Evolutionary conservation across 306 rosid genomes (phyloP).

Genomic region (Geum urbanum): DNA sequence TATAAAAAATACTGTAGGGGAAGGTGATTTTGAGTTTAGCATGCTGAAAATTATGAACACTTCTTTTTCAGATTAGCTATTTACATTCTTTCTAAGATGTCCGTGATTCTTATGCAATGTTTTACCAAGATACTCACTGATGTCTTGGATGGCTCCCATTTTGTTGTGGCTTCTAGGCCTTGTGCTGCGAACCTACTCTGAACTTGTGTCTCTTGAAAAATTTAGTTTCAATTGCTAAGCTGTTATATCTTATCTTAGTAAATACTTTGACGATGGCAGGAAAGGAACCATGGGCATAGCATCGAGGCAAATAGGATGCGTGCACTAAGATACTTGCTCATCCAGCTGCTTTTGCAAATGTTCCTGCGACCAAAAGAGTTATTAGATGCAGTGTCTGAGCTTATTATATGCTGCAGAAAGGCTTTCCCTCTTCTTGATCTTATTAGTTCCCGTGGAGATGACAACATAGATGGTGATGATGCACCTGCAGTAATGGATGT

Average conservation of each 20-base stretch:
- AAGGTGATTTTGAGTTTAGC: background rate
- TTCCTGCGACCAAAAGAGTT: slow-evolving; percentile 78
- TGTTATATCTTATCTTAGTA: slow-evolving; percentile 4
- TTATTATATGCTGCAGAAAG: slow-evolving; percentile 75
- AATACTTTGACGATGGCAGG: slow-evolving; percentile 44
- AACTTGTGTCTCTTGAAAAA: background rate
- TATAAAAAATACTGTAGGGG: background rate
- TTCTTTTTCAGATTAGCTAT: no score
- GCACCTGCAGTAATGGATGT: slow-evolving; percentile 79
- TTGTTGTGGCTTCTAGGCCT: background rate
- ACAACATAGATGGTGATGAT: slow-evolving; percentile 48
- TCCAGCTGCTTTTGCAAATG: slow-evolving; percentile 83
- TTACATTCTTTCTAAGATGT: no score
- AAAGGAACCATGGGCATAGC: slow-evolving; percentile 50
- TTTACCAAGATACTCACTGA: no score
- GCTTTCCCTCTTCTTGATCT: slow-evolving; percentile 56
- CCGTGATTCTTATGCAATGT: no score
- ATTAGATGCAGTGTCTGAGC: slow-evolving; percentile 80
- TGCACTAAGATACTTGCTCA: slow-evolving; percentile 79
- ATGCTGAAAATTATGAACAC: background rate
- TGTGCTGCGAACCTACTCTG: slow-evolving; percentile 1
- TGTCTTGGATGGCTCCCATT: background rate
- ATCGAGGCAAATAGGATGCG: slow-evolving; percentile 56
- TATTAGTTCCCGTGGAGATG: slow-evolving; percentile 59
- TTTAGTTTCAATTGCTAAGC: slow-evolving; percentile 9